A percentile compares a stretch with the other conserved stretches of the same genome.
These are phyloP conservation scores for Noccaea bulbosa DNA, from an alignment of 345 rosid genomes.

Conservation along the genomic window DNA sequence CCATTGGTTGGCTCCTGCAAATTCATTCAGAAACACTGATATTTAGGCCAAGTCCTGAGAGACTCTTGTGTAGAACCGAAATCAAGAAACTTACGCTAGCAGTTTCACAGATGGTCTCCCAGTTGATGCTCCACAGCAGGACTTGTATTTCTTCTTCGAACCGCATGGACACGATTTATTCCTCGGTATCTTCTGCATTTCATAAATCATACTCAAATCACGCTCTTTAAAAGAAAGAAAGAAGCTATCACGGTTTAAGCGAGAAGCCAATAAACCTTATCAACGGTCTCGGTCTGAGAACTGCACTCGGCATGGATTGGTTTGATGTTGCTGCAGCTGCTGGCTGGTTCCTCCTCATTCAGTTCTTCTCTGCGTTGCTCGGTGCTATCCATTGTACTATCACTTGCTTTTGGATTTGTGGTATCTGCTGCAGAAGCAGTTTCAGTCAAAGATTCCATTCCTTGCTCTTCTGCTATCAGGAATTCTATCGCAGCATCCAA, in stretches of 20 bases:
- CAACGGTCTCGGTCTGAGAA: constrained; percentile 51
- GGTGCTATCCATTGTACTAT: constrained; percentile 34
- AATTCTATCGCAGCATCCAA: constrained; percentile 86
- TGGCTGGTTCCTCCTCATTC: constrained; percentile 42
- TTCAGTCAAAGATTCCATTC: constrained; percentile 45
- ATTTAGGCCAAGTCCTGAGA: constrained; percentile 17
- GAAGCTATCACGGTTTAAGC: constrained; percentile 15
- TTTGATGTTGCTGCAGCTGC: constrained; percentile 43
- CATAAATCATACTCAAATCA: not conserved
- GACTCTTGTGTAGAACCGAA: constrained; percentile 8
- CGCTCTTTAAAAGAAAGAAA: not conserved
- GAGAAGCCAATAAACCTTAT: constrained; percentile 53
- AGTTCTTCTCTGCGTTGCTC: constrained; percentile 49
- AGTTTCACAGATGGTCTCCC: constrained; percentile 59
- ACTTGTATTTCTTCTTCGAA: constrained; percentile 87
- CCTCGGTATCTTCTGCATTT: constrained; percentile 64
- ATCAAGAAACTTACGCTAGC: constrained; percentile 53
- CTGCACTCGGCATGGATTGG: constrained; percentile 42
- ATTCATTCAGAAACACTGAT: not conserved
- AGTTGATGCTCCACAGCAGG: constrained; percentile 81
- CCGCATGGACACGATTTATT: constrained; percentile 82
- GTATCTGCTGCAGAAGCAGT: constrained; percentile 42
- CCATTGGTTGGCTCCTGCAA: constrained; percentile 53
- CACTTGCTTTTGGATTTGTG: constrained; percentile 17
- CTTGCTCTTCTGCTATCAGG: constrained; percentile 74